Evolutionary conservation across 1,284 basidiomycete species (phyloP).

Genomic region (Naganishia liquefaciens): DNA sequence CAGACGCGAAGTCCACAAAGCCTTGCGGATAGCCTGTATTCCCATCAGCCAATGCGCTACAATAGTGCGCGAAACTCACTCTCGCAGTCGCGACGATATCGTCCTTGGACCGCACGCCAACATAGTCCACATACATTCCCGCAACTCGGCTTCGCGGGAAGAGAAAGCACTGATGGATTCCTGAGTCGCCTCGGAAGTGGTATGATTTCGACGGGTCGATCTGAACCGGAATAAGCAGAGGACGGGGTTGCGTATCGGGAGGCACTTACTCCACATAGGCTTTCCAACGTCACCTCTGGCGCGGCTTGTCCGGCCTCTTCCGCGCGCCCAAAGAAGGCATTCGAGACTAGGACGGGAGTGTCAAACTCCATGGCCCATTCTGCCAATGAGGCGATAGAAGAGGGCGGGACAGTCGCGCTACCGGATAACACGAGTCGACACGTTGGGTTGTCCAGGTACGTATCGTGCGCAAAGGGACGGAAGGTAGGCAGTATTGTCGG

Average conservation of each 20-base stretch:
- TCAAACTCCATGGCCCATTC: slow-evolving; percentile 17
- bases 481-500: slow-evolving; percentile 11
- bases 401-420: not conserved
- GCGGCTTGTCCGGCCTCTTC: not conserved
- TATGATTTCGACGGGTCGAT: slow-evolving; percentile 8
- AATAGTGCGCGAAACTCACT: not conserved
- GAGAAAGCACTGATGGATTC: slow-evolving; percentile 2
- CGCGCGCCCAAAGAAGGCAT: slow-evolving; percentile 4
- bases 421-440: slow-evolving; percentile 19
- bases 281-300: slow-evolving; percentile 3
- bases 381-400: not conserved
- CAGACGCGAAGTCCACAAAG: slow-evolving; percentile 8
- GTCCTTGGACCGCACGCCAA: slow-evolving; percentile 15
- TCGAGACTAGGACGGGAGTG: slow-evolving; percentile 6
- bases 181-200: slow-evolving; percentile 6
- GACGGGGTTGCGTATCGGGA: too few species aligned
- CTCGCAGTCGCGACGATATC: slow-evolving; percentile 3
- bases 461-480: slow-evolving; percentile 9
- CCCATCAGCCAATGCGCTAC: not conserved
- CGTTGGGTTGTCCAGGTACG: slow-evolving; percentile 6
- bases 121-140: slow-evolving; percentile 17
- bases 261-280: slow-evolving; percentile 8
- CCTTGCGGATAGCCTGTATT: not conserved
- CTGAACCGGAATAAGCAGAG: not conserved
- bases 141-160: slow-evolving; percentile 12